phyloP scores from a whole-genome alignment of 805 yeast genomes.

The Barnettozyma californica region DNA sequence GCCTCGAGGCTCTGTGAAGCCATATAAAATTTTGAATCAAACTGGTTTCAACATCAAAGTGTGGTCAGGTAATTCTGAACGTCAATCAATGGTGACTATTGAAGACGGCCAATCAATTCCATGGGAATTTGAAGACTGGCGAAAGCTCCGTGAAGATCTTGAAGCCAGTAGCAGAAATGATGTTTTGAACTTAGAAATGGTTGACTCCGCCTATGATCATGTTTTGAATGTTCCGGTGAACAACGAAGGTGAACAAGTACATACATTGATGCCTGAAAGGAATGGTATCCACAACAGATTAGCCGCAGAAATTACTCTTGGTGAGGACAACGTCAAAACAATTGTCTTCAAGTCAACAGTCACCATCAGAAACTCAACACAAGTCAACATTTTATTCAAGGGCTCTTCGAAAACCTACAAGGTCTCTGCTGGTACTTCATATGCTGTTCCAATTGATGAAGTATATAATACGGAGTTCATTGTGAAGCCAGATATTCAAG shows the following conservation, averaged over 20 bases:
- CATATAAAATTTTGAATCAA: constrained; percentile 74
- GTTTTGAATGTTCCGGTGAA: constrained; percentile 59
- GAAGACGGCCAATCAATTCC: constrained; percentile 48
- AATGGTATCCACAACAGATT: constrained; percentile 67
- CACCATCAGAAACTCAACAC: constrained; percentile 58
- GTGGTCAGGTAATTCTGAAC: constrained; percentile 58
- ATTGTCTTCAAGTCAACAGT: constrained; percentile 77
- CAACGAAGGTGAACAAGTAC: constrained; percentile 78
- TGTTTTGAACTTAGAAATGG: constrained; percentile 55
- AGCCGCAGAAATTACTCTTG: constrained; percentile 62
- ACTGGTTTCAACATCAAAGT: constrained; percentile 80
- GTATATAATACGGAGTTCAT: constrained; percentile 55
- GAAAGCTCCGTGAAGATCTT: constrained; percentile 72
- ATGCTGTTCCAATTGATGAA: constrained; percentile 69
- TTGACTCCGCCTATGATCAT: constrained; percentile 50
- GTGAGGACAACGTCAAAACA: constrained; percentile 73
- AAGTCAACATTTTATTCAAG: constrained; percentile 38
- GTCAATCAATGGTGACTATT: constrained; percentile 27
- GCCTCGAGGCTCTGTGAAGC: constrained; percentile 74
- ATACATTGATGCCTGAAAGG: constrained; percentile 57
- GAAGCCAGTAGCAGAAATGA: constrained; percentile 59
- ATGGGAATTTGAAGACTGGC: constrained; percentile 97
- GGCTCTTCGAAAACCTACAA: constrained; percentile 29
- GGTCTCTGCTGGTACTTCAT: constrained; percentile 50
- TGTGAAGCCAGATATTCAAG: constrained; percentile 56